Evolutionary conservation across 768 basidiomycete species (phyloP).

Genomic region (Lactarius akahatsu): DNA sequence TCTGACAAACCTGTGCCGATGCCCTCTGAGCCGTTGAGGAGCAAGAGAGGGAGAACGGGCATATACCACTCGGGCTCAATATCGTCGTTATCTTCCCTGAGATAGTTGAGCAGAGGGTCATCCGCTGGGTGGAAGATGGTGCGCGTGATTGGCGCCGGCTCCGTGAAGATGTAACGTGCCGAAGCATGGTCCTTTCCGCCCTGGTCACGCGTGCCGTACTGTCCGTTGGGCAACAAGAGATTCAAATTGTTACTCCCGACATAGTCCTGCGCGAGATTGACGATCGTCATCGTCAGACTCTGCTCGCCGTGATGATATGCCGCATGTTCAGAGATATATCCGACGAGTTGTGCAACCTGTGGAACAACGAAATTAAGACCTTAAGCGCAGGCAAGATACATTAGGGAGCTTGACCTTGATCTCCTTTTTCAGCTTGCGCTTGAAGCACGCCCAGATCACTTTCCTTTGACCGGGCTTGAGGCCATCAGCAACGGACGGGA

Average conservation of each 20-base stretch:
- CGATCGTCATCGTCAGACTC: slow-evolving; percentile 83
- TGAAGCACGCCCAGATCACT: slow-evolving; percentile 95
- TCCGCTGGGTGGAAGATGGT: slow-evolving; percentile 79
- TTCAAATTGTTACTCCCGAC: slow-evolving; percentile 97
- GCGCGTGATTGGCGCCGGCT: slow-evolving; percentile 70
- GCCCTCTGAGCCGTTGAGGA: slow-evolving; percentile 95
- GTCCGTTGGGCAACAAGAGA: slow-evolving; percentile 82
- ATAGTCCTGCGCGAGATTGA: slow-evolving; percentile 90
- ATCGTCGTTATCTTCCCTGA: slow-evolving; percentile 78
- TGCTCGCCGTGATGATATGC: slow-evolving; percentile 97
- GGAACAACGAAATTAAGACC: not conserved
- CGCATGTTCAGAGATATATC: slow-evolving; percentile 91
- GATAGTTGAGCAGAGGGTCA: slow-evolving; percentile 78
- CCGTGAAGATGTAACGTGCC: slow-evolving; percentile 93
- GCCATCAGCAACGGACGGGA: slow-evolving; percentile 91
- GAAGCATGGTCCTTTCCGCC: slow-evolving; percentile 98
- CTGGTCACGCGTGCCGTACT: slow-evolving; percentile 90
- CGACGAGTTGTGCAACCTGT: slow-evolving; percentile 90
- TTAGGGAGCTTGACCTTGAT: slow-evolving; percentile 61
- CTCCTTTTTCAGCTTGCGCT: slow-evolving; percentile 86
- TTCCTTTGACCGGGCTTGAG: slow-evolving; percentile 98
- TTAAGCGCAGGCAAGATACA: not conserved
- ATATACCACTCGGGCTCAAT: slow-evolving; percentile 97
- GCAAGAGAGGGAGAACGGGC: slow-evolving; percentile 82
- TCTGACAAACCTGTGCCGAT: slow-evolving; percentile 82